These are phyloP conservation scores for Populus alba DNA, from an alignment of 345 rosid genomes.

Conservation along the genomic window DNA sequence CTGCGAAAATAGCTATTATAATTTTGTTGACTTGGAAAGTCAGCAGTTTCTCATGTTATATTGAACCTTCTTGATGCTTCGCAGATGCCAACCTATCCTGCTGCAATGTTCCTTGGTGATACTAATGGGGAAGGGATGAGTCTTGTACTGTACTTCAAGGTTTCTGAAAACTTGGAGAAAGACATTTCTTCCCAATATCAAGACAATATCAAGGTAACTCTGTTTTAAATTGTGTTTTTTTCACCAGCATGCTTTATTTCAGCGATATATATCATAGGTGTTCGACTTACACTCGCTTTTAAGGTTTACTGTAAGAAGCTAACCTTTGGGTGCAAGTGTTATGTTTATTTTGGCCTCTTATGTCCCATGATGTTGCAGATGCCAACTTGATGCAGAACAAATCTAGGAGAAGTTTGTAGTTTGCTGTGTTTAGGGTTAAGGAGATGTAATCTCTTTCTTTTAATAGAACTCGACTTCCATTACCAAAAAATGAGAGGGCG, in stretches of 20 bases:
- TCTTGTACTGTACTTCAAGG: constrained; percentile 75
- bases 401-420: too few relatives aligned
- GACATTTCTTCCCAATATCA: constrained; percentile 60
- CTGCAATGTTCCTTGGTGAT: constrained; percentile 84
- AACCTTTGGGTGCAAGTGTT: too few relatives aligned
- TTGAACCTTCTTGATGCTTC: constrained; percentile 13
- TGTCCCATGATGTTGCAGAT: too few relatives aligned
- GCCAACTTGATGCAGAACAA: too few relatives aligned
- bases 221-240: not conserved
- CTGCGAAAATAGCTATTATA: too few relatives aligned
- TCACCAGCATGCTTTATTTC: not conserved
- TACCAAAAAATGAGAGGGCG: too few relatives aligned
- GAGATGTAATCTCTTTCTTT: too few relatives aligned
- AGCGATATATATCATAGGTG: not conserved
- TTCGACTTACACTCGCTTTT: not conserved
- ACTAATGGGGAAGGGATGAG: constrained; percentile 95
- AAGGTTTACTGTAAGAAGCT: not conserved
- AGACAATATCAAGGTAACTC: constrained; percentile 66
- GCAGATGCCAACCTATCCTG: constrained; percentile 94
- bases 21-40: not conserved
- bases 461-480: too few relatives aligned
- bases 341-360: too few relatives aligned
- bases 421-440: too few relatives aligned
- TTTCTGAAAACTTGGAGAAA: constrained; percentile 57
- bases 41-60: not conserved